Evolutionary conservation across 2,329 filamentous ascomycete species (phyloP).

Genomic region (Neurospora sp.): DNA sequence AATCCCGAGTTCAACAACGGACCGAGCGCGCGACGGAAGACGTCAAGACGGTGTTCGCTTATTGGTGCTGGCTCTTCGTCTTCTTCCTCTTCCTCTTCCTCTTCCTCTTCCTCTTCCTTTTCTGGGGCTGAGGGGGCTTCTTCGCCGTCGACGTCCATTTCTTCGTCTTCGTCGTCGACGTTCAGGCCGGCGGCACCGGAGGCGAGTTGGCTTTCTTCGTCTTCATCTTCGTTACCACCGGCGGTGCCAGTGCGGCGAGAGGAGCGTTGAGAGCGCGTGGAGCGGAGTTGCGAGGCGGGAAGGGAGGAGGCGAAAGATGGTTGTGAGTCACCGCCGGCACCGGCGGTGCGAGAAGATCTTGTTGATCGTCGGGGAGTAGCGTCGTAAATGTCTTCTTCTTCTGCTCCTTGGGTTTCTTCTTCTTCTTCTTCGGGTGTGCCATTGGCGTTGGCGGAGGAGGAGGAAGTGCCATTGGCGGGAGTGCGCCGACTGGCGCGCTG

Average conservation of each 20-base stretch:
- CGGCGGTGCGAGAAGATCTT: constrained; percentile 19
- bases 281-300: constrained; percentile 59
- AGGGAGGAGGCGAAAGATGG: constrained; percentile 71
- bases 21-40: constrained; percentile 74
- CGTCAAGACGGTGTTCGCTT: constrained; percentile 50
- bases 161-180: constrained; percentile 12
- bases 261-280: constrained; percentile 20
- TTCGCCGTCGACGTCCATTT: constrained; percentile 13
- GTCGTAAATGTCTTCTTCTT: constrained; percentile 38
- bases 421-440: constrained; percentile 36
- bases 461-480: constrained; percentile 13
- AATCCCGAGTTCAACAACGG: constrained; percentile 70
- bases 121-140: neutral
- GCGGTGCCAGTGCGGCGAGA: neutral
- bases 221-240: constrained; percentile 39
- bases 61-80: constrained; percentile 34
- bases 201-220: constrained; percentile 25
- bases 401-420: constrained; percentile 31
- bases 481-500: constrained; percentile 19
- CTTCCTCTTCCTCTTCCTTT: constrained; percentile 12
- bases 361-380: constrained; percentile 30
- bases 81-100: constrained; percentile 11
- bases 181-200: constrained; percentile 27
- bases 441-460: constrained; percentile 11
- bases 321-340: constrained; percentile 39